phyloP scores from a whole-genome alignment of 2,329 filamentous ascomycete genomes.

The Alternaria panax region DNA sequence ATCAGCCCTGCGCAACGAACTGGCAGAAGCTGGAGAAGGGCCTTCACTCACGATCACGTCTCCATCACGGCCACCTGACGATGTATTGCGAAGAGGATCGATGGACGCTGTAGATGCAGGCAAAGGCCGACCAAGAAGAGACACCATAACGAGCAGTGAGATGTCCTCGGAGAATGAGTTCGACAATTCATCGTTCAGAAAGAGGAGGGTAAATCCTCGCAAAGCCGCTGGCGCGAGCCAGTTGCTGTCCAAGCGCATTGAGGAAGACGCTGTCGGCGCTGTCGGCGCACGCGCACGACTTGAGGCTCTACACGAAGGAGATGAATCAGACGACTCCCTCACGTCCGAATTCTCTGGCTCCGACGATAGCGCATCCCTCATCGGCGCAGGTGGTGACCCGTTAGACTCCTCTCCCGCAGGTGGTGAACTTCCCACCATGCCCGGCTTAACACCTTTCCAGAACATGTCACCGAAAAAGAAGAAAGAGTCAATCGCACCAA shows the following conservation, averaged over 20 bases:
- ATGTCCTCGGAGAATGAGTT: constrained; percentile 84
- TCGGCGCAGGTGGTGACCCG: constrained; percentile 69
- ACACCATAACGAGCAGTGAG: constrained; percentile 83
- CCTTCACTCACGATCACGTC: constrained; percentile 63
- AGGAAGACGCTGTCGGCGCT: constrained; percentile 56
- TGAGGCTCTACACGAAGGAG: constrained; percentile 52
- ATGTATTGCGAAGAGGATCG: constrained; percentile 63
- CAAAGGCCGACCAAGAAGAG: constrained; percentile 72
- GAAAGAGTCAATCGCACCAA: constrained; percentile 55
- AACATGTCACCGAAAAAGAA: constrained; percentile 68
- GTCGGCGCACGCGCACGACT: constrained; percentile 36
- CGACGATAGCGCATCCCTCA: constrained; percentile 72
- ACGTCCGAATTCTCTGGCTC: constrained; percentile 52
- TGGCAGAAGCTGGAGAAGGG: constrained; percentile 57
- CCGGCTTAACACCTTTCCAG: constrained; percentile 52
- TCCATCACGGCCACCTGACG: constrained; percentile 58
- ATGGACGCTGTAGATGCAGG: constrained; percentile 74
- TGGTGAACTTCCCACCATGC: constrained; percentile 53
- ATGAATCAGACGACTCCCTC: constrained; percentile 51
- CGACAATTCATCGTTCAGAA: constrained; percentile 70
- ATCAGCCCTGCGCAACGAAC: constrained; percentile 64
- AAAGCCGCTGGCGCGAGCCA: constrained; percentile 63
- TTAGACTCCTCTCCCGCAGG: constrained; percentile 61
- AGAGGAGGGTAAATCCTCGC: constrained; percentile 67
- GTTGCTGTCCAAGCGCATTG: constrained; percentile 61